Evolutionary conservation across 805 yeast genomes (phyloP), one percentile per base, ranked within the genome.

Genomic region (Candida coquimbonensis): DNA sequence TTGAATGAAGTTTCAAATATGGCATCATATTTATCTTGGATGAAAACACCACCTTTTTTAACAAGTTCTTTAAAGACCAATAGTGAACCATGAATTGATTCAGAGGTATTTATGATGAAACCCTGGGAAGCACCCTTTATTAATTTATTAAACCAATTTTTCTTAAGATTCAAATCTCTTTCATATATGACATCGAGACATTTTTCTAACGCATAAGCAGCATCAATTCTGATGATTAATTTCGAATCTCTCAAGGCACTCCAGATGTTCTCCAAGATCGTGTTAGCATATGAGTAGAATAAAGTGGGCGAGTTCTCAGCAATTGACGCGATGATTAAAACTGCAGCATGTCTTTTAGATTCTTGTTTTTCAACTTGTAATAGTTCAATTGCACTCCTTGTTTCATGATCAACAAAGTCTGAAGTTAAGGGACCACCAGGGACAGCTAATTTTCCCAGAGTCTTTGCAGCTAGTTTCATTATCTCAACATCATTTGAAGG

Each of bases 341-440:
- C 80, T 1, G 97, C 96, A 0, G 97, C 96, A 60, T 91, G 97
- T 51, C 93, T 79, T 56, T 95, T 77, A 39, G 77, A 76, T 55
- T 88, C 96, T 56, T 84, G 88, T 52, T 87, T 82, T 51, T 89
- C 96, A n/a, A 83, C 74, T 32, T 87, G 86, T 24, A 91, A 74
- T 91, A 96, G 84, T 63, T 93, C 99, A 42, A 91, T 73, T 36
- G 96, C 87, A 41, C 86, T 74, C 58, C 84, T 87, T 9, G 93
- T 93, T 62, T 91, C 96, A 55, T 80, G 85, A 50, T 91, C 97
- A 26, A 93, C 96, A 62, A 91, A 84, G 42, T 89, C 96, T 1
- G 95, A 89, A 0, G 96, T 87, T 44, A 89, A 66, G 1, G 95
- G 80, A 1, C 95, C 93, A 26, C 96, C 96, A 0, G 95, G 91